Percentiles rank a stretch among this genome's conserved stretches.
Evolutionary conservation across 805 yeast species (phyloP).

Genomic region (Lachancea kluyveri): DNA sequence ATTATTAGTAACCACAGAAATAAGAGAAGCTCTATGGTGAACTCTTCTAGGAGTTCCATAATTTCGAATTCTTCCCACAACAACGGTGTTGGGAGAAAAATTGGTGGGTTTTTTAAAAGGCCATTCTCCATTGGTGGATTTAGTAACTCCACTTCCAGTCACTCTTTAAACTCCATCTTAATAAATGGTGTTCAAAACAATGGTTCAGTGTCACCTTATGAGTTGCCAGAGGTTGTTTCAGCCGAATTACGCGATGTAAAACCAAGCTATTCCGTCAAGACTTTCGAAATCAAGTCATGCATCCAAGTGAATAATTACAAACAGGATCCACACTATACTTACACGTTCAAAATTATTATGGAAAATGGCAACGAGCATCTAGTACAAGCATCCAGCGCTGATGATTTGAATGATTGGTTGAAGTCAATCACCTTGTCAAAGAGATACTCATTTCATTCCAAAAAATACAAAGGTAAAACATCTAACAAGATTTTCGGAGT

Average conservation of each 20-base stretch:
- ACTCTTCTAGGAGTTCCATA: constrained; percentile 17
- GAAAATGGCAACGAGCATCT: constrained; percentile 48
- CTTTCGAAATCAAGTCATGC: constrained; percentile 36
- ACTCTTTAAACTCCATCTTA: constrained; percentile 23
- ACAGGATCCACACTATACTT: constrained; percentile 16
- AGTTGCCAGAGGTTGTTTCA: constrained; percentile 50
- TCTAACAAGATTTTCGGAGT: constrained; percentile 72
- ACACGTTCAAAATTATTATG: constrained; percentile 36
- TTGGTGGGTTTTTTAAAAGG: constrained; percentile 57
- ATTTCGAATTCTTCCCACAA: constrained; percentile 15
- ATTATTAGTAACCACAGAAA: too few relatives aligned
- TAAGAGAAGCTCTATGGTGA: constrained; percentile 21
- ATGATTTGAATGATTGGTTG: constrained; percentile 73
- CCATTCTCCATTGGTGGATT: constrained; percentile 52
- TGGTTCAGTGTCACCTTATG: constrained; percentile 40
- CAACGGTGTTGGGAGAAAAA: constrained; percentile 34
- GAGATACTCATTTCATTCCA: constrained; percentile 38
- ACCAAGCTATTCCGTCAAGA: constrained; percentile 42
- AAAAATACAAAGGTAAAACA: constrained; percentile 34
- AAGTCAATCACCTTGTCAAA: constrained; percentile 35
- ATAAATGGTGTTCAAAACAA: constrained; percentile 32
- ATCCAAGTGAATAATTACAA: constrained; percentile 33
- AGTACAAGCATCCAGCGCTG: constrained; percentile 59
- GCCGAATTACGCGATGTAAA: constrained; percentile 40
- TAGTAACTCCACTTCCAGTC: constrained; percentile 24